Evolutionary conservation across 805 yeast genomes (phyloP).

Genomic region (Saccharomycopsis fibuligera): DNA sequence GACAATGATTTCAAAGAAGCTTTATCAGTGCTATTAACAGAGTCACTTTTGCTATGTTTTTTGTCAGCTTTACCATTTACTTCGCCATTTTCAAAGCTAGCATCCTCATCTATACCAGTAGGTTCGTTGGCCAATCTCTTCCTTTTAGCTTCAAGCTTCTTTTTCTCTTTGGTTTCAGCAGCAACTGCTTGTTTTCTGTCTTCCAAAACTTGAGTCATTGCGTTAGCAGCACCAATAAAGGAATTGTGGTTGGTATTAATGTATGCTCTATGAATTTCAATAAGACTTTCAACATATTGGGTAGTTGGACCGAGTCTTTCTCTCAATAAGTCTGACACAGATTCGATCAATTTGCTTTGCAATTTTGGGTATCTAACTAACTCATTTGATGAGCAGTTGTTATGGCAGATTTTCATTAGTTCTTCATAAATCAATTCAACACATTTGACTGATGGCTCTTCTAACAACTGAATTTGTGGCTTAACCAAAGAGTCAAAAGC

Average conservation of each 20-base stretch:
- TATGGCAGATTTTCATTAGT: conserved; percentile 63
- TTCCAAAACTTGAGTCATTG: conserved; percentile 79
- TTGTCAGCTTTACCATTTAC: background rate
- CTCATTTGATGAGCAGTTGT: conserved; percentile 30
- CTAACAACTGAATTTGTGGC: conserved; percentile 89
- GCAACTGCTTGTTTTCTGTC: conserved; percentile 59
- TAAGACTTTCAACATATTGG: conserved; percentile 75
- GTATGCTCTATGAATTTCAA: conserved; percentile 83
- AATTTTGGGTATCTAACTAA: conserved; percentile 86
- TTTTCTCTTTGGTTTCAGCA: background rate
- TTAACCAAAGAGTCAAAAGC: conserved; percentile 94
- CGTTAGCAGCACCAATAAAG: conserved; percentile 88
- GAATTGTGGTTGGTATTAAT: conserved; percentile 98
- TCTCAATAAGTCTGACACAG: conserved; percentile 73
- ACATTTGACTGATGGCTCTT: conserved; percentile 87
- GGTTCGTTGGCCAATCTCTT: background rate
- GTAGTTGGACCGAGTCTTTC: conserved; percentile 80
- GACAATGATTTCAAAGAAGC: background rate
- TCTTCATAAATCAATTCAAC: conserved; percentile 90
- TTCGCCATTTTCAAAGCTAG: background rate
- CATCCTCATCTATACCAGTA: conserved; percentile 3
- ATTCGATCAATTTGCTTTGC: conserved; percentile 77
- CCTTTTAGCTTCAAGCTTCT: background rate
- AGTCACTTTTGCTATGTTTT: conserved; percentile 1
- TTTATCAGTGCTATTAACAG: background rate